Base-by-base conservation (phyloP, 164 flowering plant genomes). In the Kalanchoe fedtschenkoi region DNA sequence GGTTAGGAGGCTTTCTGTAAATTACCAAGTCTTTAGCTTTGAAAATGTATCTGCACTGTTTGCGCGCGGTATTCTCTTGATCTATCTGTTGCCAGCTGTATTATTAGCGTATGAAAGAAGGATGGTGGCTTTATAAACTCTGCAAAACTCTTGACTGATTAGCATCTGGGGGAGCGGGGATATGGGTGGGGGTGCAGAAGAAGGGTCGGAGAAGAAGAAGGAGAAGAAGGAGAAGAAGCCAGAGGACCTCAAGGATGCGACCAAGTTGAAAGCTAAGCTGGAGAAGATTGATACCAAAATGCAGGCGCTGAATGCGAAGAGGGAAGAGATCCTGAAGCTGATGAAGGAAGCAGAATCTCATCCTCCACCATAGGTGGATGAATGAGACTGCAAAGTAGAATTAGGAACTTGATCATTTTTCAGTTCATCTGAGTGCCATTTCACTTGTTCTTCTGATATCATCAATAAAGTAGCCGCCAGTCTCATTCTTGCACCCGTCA, bases 261-360 rank as follows among this genome's bases (percentile, higher is more conserved):
- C 67, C 2, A 82, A 79, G 57, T 66, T 85, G 0, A 83, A 69
- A 70, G 61, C 43, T 0, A 85, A 85, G 72, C 77, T 81, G 0
- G 86, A 83, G 55, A 83, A 85, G 67, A 34, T 83, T 17, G 80
- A 79, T 1, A 34, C 74, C 54, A 85, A 80, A 69, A 81, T 83
- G 64, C 75, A 75, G 44, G 83, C 58, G 6, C 19, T 83, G 62
- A 62, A 19, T 13, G 41, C 17, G 0, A 79, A 83, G 78, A 76
- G 65, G 69, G 84, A 81, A 15, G 84, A 79, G 29, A 71, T 85
- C 21, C 11, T 80, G 64, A 76, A 76, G 39, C 61, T 73, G 33
- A 62, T 81, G 57, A 37, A 70, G 9, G 79, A 80, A 62, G 78
- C 71, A 32, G 78, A 76, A 51, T 51, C 33, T 13, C 28, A 51